These are phyloP conservation scores for Penstemon newberryi DNA, from an alignment of 257 asterid genomes.

Conservation along the genomic window DNA sequence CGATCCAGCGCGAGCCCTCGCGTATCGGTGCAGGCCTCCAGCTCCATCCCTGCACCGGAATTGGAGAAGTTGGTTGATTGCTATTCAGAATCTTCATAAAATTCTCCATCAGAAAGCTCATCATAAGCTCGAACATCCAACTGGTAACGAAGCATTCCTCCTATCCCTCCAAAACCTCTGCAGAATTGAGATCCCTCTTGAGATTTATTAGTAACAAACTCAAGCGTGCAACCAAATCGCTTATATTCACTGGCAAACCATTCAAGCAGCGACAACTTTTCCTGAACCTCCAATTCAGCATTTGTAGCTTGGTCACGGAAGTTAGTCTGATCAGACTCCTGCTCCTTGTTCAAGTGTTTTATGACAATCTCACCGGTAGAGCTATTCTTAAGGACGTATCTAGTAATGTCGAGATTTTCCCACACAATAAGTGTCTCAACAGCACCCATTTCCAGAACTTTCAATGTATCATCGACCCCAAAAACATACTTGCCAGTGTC, in stretches of 20 bases:
- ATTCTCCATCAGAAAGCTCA: constrained; percentile 38
- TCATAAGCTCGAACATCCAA: constrained; percentile 43
- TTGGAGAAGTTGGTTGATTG: constrained; percentile 34
- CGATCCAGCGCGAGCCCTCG: constrained; percentile 33
- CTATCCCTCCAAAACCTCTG: constrained; percentile 47
- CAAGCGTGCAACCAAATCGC: constrained; percentile 42
- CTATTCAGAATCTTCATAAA: constrained; percentile 42
- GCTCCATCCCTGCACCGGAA: constrained; percentile 41
- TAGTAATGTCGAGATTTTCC: constrained; percentile 42
- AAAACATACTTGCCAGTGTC: constrained; percentile 49
- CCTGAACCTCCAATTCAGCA: constrained; percentile 44
- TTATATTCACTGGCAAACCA: constrained; percentile 39
- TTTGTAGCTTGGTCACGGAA: constrained; percentile 39
- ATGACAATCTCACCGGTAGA: constrained; percentile 31
- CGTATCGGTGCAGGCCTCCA: constrained; percentile 40
- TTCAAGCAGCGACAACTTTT: constrained; percentile 36
- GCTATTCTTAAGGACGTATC: constrained; percentile 34
- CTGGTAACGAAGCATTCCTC: constrained; percentile 45
- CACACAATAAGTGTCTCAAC: constrained; percentile 45
- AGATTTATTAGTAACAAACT: constrained; percentile 43
- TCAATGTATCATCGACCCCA: constrained; percentile 43
- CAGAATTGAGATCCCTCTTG: constrained; percentile 49
- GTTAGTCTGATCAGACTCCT: constrained; percentile 39
- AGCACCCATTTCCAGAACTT: constrained; percentile 48
- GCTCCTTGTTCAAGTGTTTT: constrained; percentile 42